Evolutionary conservation across 2,329 filamentous ascomycete species (phyloP), one percentile per base, ranked within the genome.

Genomic region (Microthyrium microscopicum): DNA sequence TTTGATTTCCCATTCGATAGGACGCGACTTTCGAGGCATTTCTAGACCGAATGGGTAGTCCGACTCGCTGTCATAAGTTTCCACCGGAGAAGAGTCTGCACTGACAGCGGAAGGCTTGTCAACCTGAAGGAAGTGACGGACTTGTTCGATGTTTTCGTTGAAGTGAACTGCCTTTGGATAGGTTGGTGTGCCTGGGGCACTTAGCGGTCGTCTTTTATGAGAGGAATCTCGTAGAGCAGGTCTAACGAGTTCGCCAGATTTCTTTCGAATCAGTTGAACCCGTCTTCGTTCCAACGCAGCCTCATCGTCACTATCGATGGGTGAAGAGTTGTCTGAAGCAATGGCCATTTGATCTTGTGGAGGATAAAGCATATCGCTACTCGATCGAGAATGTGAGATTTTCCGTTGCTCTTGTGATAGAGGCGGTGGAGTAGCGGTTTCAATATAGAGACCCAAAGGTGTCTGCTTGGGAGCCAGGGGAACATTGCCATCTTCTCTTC

Each of bases 111-210:
- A 74, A 2, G 89, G 89, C 36, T 82, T 73, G 50, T 98, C 89
- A 5, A 94, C 77, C 51, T 94, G 83, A 16, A 94, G 63, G 54
- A 98, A 98, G 52, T 95, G 89, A 20, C 89, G 73, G 25, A 95
- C 87, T 46, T 95, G 87, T 57, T 95, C 89, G 25, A 95, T 72
- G 49, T 93, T 82, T 18, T 87, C 82, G 56, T 95, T 89, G 51
- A 98, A 98, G 56, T 98, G 89, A n/a, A 98, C 89, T 9, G 81
- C 84, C 56, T 98, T 98, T 44, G 78, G 79, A 51, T 87, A 95
- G 6, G 87, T 89, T 0, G 89, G 89, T 0, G 89, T 98, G 35
- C 89, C 89, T 6, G 89, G 89, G 82, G 95, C 92, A 60, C 87
- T 95, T 3, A 82, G 92, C 1, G 87, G 87, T 37, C 89, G 72